Percentiles rank a stretch among this genome's conserved stretches.
These are phyloP conservation scores for Pulveroboletus sp. DNA, from an alignment of 768 basidiomycete genomes.

Conservation along the genomic window DNA sequence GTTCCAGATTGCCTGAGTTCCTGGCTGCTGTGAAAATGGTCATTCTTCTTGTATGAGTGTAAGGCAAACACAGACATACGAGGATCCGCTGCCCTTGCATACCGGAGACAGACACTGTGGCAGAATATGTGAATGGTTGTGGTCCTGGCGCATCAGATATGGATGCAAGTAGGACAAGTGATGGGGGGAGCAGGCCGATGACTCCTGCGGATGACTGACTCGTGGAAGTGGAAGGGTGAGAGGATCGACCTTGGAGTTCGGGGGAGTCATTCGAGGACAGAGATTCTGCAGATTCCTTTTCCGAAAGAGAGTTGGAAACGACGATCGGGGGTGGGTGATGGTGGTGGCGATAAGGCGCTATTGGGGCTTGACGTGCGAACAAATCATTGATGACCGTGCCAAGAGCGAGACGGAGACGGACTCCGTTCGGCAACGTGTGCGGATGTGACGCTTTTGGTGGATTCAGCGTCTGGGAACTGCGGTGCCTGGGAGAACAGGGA, in stretches of 20 bases:
- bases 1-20: conserved; percentile 26
- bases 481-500: conserved; percentile 48
- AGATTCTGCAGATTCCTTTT: conserved; percentile 22
- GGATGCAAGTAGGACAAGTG: conserved; percentile 27
- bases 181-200: conserved; percentile 27
- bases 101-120: conserved; percentile 1
- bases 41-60: neutral
- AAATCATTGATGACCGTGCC: conserved; percentile 78
- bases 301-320: conserved; percentile 24
- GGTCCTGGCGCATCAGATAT: conserved; percentile 20
- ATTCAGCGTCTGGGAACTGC: conserved; percentile 9
- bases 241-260: conserved; percentile 18
- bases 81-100: conserved; percentile 8
- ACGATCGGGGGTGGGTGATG: conserved; percentile 35
- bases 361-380: conserved; percentile 65
- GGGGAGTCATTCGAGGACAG: conserved; percentile 24
- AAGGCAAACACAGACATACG: conserved; percentile 9
- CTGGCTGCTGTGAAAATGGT: conserved; percentile 1
- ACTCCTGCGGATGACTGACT: conserved; percentile 16
- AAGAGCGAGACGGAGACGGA: conserved; percentile 70
- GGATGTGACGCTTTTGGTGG: conserved; percentile 39
- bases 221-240: conserved; percentile 21
- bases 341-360: conserved; percentile 33
- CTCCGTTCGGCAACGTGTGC: conserved; percentile 74
- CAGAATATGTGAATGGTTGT: conserved; percentile 6